These are phyloP conservation scores for Psilocybe sp. DNA, from an alignment of 768 basidiomycete genomes.

Conservation along the genomic window DNA sequence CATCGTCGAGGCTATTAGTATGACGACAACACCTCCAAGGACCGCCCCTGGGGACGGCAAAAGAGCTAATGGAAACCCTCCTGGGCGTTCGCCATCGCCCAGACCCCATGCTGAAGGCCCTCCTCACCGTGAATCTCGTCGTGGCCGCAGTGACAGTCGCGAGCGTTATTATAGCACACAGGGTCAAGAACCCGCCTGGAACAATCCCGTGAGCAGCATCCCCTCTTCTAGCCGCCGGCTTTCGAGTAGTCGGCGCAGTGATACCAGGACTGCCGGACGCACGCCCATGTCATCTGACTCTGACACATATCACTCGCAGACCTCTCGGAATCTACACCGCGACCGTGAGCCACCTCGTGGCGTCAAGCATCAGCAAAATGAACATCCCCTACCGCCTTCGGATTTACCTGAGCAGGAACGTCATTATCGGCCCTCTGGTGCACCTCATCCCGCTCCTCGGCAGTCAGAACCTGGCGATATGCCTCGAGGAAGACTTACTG, in stretches of 20 bases:
- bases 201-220: constrained; percentile 38
- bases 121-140: constrained; percentile 58
- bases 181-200: constrained; percentile 60
- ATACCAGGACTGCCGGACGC: constrained; percentile 21
- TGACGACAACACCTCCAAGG: constrained; percentile 41
- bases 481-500: constrained; percentile 1
- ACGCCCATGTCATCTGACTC: constrained; percentile 23
- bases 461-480: constrained; percentile 1
- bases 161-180: constrained; percentile 58
- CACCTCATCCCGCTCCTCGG: constrained; percentile 2
- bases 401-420: constrained; percentile 56
- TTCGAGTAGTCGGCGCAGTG: constrained; percentile 22
- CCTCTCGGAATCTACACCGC: constrained; percentile 15
- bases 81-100: constrained; percentile 23
- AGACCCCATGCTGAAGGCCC: constrained; percentile 39
- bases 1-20: constrained; percentile 59
- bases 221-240: constrained; percentile 22
- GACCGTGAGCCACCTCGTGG: constrained; percentile 16
- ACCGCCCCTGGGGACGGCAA: constrained; percentile 36
- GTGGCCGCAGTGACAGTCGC: constrained; percentile 43
- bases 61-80: constrained; percentile 24
- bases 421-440: constrained; percentile 56
- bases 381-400: constrained; percentile 11
- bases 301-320: constrained; percentile 29
- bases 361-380: constrained; percentile 5